Base-by-base conservation (phyloP, 176 grass and related monocot species). In the Hordeum marinum region DNA sequence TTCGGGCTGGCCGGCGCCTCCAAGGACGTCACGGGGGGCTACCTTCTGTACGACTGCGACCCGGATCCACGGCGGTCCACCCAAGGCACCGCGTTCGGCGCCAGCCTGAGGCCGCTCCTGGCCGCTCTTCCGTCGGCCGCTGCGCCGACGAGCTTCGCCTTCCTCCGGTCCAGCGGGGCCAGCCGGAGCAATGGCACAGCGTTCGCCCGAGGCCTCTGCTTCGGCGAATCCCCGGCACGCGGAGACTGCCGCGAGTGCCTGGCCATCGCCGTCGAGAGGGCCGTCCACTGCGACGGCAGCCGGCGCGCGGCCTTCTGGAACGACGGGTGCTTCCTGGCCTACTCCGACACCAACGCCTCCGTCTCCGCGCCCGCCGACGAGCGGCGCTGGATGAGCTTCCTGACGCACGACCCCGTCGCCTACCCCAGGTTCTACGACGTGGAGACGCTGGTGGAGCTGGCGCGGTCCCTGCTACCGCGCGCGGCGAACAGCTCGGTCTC, bases 121-220 rank as follows among this genome's bases (percentile, higher is more conserved):
- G 34, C 11, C 31, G 21, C 32, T 32, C 52, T 87, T 6, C 72
- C 55, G 8, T 27, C 55, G 0, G 63, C 9, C 3, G 86, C 34
- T 11, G 63, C n/a, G 18, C 72, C 15, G 8, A 78, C n/a, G 9
- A 34, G 86, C 72, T 88, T 78, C 61, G n/a, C 61, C 31, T 55
- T 4, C 40, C 11, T 39, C 42, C 17, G 9, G 0, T 59, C 61
- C 7, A 8, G n/a, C 6, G 43, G 84, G 27, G 70, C 61, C 7
- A 8, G n/a, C 6, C 62, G 84, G 27, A 59, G 59, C 42, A 21
- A 63, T 4, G 23, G 58, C 43, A n/a, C 32, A 7, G 70, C 59
- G 5, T 88, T 60, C 40, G 46, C 21, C 7, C 73, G 60, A 18
- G 72, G 42, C 21, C 8, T 78, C 61, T 88, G 80, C 61, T 72